These are phyloP conservation scores for Eucalyptus paniculata DNA, from an alignment of 345 rosid species.

Conservation along the genomic window DNA sequence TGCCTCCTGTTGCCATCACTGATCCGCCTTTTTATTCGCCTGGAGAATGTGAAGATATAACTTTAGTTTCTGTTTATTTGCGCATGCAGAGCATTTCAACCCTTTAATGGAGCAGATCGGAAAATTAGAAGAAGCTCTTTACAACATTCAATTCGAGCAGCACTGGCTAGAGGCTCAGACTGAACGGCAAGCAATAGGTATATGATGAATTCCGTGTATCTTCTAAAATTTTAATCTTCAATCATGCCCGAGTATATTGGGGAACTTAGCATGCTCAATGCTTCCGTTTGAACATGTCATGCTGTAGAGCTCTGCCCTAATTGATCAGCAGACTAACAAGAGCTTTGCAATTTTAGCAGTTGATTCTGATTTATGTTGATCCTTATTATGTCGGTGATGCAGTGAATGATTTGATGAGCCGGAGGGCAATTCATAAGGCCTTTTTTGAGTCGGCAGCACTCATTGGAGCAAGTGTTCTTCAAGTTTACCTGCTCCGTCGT, in stretches of 20 bases:
- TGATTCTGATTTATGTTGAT: background rate
- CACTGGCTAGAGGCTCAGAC: conserved; percentile 79
- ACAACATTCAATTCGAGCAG: conserved; percentile 62
- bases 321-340: background rate
- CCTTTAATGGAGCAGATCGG: conserved; percentile 55
- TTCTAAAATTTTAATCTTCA: background rate
- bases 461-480: conserved; percentile 41
- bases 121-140: conserved; percentile 59
- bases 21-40: background rate
- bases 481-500: conserved; percentile 58
- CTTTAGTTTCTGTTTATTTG: background rate
- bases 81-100: conserved; percentile 45
- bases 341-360: background rate
- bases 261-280: background rate
- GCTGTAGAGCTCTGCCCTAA: background rate
- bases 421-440: conserved; percentile 58
- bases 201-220: background rate
- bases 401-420: conserved; percentile 59
- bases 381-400: conserved; percentile 4
- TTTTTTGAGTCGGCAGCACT: conserved; percentile 53
- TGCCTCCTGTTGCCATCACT: background rate
- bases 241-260: background rate
- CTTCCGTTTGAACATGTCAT: background rate
- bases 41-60: background rate
- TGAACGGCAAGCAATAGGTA: conserved; percentile 69